phyloP scores from a whole-genome alignment of 129 eudicot species.

The Calendula officinalis region DNA sequence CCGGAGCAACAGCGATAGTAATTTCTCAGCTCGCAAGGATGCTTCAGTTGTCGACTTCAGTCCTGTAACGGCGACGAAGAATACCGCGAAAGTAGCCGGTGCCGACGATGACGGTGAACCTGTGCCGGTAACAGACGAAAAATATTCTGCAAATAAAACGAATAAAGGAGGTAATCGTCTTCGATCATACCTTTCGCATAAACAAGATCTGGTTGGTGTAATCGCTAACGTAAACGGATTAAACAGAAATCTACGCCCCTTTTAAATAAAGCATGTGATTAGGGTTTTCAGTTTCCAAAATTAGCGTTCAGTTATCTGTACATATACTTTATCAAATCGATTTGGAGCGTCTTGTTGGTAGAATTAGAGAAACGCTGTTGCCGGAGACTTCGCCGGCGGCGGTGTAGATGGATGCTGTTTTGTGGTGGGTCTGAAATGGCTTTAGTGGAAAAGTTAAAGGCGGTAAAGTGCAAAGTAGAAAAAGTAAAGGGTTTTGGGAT shows the following conservation, averaged over 20 bases:
- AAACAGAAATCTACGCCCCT: constrained; percentile 38
- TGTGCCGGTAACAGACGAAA: constrained; percentile 19
- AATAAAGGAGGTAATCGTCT: constrained; percentile 29
- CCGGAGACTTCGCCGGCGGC: constrained; percentile 9
- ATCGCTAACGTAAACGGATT: constrained; percentile 46
- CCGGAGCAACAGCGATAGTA: constrained; percentile 53
- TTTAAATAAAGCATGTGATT: constrained; percentile 30
- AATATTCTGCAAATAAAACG: constrained; percentile 6
- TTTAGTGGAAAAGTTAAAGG: constrained; percentile 25
- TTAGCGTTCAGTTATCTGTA: constrained; percentile 12
- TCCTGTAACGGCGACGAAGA: constrained; percentile 17
- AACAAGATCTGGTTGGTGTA: constrained; percentile 45
- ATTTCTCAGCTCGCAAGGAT: constrained; percentile 26
- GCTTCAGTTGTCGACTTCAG: constrained; percentile 14
- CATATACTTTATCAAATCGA: background rate
- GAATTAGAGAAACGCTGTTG: background rate
- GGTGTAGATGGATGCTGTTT: background rate
- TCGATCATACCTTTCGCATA: constrained; percentile 46
- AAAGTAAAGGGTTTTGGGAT: constrained; percentile 17
- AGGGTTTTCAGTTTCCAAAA: background rate
- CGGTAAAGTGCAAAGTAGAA: constrained; percentile 4
- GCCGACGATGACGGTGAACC: constrained; percentile 20
- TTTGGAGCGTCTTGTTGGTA: constrained; percentile 16
- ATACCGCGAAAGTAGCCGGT: constrained; percentile 30
- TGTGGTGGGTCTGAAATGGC: constrained; percentile 24